phyloP scores from a whole-genome alignment of 768 basidiomycete species.

The Galerina sulciceps region DNA sequence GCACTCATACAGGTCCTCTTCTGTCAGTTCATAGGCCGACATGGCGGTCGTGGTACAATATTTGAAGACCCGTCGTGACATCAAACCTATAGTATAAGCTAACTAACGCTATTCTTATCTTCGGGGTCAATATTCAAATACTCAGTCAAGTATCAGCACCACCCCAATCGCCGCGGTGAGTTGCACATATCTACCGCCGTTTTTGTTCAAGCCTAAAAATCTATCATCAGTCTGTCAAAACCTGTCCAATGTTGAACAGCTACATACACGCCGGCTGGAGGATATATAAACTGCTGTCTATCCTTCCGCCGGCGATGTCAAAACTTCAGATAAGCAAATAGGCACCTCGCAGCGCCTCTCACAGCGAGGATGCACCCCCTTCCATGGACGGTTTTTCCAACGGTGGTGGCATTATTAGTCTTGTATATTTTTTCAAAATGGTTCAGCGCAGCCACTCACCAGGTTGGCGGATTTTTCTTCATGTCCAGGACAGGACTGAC shows the following conservation, averaged over 20 bases:
- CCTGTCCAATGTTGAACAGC: no score
- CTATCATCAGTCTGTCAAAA: no score
- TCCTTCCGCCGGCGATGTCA: no score
- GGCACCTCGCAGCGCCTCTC: not conserved
- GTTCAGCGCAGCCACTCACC: not conserved
- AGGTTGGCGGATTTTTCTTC: not conserved
- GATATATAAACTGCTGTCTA: no score
- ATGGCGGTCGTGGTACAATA: not conserved
- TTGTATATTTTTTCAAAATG: not conserved
- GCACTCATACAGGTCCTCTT: not conserved
- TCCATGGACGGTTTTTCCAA: not conserved
- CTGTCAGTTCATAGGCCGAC: not conserved
- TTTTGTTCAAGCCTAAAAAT: no score
- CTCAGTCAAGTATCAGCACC: not conserved
- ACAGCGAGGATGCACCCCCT: not conserved
- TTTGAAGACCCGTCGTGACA: no score
- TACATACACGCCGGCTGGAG: no score
- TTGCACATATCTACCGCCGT: not conserved
- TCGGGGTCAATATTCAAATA: no score
- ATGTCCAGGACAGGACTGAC: not conserved
- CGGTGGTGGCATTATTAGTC: not conserved
- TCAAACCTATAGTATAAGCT: no score
- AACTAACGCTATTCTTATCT: no score
- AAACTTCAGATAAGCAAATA: not conserved
- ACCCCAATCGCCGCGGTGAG: not conserved